A percentile compares a stretch with the other conserved stretches of the same genome.
Evolutionary conservation across 78 protist genomes (phyloP).

Genomic region (Dictyostelium brefeldianum): DNA sequence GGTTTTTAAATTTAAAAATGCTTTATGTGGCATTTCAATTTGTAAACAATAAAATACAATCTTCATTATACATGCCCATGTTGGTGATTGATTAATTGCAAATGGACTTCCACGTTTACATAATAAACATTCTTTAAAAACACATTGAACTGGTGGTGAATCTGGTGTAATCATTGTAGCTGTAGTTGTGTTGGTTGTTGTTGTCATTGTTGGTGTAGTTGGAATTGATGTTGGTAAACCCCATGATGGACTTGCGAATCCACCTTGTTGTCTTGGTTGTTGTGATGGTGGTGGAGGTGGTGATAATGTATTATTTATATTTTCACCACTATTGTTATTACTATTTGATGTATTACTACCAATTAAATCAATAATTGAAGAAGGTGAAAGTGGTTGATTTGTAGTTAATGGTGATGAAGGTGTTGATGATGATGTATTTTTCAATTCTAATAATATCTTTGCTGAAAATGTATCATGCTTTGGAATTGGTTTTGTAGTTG

Average conservation of each 20-base stretch:
- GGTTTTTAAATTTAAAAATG: slow-evolving; percentile 62
- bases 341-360: not conserved
- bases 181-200: not conserved
- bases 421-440: slow-evolving; percentile 52
- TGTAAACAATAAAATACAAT: slow-evolving; percentile 71
- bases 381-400: slow-evolving; percentile 50
- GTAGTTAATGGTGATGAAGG: slow-evolving; percentile 61
- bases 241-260: not conserved
- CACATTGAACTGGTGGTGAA: not conserved
- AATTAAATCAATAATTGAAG: not conserved
- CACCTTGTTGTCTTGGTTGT: not conserved
- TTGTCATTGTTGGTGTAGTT: not conserved
- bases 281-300: slow-evolving; percentile 15
- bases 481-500: not conserved
- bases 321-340: not conserved
- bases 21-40: slow-evolving; percentile 46
- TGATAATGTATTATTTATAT: not conserved
- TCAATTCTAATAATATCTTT: slow-evolving; percentile 62
- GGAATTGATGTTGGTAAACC: slow-evolving; percentile 9
- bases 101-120: slow-evolving; percentile 71
- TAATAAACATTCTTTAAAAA: slow-evolving; percentile 60
- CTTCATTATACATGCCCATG: slow-evolving; percentile 78
- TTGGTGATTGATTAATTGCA: slow-evolving; percentile 66
- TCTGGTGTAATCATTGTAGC: too few species aligned
- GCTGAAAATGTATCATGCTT: slow-evolving; percentile 51